phyloP scores from a whole-genome alignment of 2,329 filamentous ascomycete genomes.

The Aspergillus ochraceus region DNA sequence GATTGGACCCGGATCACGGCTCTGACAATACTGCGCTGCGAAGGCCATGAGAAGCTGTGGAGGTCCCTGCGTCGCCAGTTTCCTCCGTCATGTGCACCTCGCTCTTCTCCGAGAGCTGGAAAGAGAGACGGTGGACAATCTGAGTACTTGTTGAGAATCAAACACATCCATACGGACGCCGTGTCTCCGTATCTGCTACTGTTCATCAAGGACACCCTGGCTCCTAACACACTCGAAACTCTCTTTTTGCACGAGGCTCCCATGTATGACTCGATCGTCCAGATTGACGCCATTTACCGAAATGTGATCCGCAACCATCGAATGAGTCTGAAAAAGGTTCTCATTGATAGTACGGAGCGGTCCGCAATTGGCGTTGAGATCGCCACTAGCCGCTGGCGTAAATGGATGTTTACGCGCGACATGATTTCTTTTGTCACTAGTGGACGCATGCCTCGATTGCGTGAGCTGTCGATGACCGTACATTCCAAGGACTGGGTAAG shows the following conservation, averaged over 20 bases:
- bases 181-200: constrained; percentile 68
- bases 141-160: constrained; percentile 67
- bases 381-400: constrained; percentile 56
- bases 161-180: constrained; percentile 72
- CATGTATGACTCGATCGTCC: constrained; percentile 57
- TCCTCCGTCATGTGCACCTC: constrained; percentile 40
- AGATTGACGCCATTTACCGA: constrained; percentile 69
- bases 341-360: constrained; percentile 70
- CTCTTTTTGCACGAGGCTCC: constrained; percentile 72
- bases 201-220: constrained; percentile 75
- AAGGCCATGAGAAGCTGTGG: constrained; percentile 73
- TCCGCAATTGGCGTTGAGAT: constrained; percentile 41
- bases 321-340: constrained; percentile 67
- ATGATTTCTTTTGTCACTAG: constrained; percentile 73
- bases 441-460: constrained; percentile 70
- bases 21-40: constrained; percentile 72
- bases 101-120: constrained; percentile 7
- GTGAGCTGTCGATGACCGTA: constrained; percentile 70
- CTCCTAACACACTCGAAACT: constrained; percentile 76
- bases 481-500: constrained; percentile 78
- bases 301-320: constrained; percentile 70
- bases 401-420: constrained; percentile 71
- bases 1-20: constrained; percentile 73
- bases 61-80: constrained; percentile 66
- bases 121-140: constrained; percentile 3